phyloP scores from a whole-genome alignment of 1,284 basidiomycete genomes.

The Lentinula novae-zelandiae region DNA sequence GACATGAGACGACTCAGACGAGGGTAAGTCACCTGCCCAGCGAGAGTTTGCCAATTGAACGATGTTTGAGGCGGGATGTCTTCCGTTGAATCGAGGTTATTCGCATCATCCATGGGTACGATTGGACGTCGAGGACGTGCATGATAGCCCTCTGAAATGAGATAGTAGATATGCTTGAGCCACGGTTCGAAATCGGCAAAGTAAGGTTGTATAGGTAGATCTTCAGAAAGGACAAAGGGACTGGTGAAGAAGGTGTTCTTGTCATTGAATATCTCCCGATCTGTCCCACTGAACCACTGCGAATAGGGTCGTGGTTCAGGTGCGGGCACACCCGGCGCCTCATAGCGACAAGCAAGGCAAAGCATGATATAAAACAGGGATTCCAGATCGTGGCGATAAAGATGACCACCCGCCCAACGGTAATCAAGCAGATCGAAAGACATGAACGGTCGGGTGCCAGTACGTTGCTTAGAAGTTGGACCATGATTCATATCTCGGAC shows the following conservation, averaged over 20 bases:
- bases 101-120: too few species aligned
- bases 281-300: neutral
- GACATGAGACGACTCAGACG: neutral
- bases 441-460: conserved; percentile 9
- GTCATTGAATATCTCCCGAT: neutral
- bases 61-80: too few species aligned
- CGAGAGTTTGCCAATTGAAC: neutral
- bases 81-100: neutral
- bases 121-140: neutral
- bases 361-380: conserved; percentile 6
- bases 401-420: neutral
- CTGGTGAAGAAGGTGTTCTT: neutral
- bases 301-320: neutral
- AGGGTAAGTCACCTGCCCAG: neutral
- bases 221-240: neutral
- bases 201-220: neutral
- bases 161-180: neutral
- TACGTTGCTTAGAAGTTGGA: neutral
- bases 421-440: neutral
- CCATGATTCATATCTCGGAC: neutral
- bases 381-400: conserved; percentile 11
- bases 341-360: neutral
- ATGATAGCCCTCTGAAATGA: too few species aligned
- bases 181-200: neutral
- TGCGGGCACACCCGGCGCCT: neutral